These are phyloP conservation scores for Rhododendron molle DNA, from an alignment of 148 eudicot species.

Conservation along the genomic window DNA sequence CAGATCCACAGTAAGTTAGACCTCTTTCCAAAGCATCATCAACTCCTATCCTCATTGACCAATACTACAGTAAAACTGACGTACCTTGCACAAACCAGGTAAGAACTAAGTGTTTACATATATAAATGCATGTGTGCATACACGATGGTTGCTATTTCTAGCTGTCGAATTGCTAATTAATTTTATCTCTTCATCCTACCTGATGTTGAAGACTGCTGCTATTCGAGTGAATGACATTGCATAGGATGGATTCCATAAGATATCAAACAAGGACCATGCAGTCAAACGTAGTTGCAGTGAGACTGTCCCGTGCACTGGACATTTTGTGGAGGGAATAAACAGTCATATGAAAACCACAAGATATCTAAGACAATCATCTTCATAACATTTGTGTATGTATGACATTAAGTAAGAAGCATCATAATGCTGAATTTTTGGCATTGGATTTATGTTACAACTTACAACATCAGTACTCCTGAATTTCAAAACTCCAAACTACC, in stretches of 20 bases:
- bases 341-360: not conserved
- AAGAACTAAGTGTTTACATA: too few species aligned
- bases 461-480: not conserved
- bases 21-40: too few species aligned
- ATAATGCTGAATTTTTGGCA: not conserved
- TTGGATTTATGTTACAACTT: not conserved
- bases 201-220: slow-evolving; percentile 18
- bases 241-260: slow-evolving; percentile 24
- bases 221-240: slow-evolving; percentile 31
- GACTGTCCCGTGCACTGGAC: too few species aligned
- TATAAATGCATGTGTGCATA: too few species aligned
- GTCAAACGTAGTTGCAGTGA: slow-evolving; percentile 5
- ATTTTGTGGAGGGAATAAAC: too few species aligned
- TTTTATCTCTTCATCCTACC: too few species aligned
- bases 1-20: too few species aligned
- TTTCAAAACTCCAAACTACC: not conserved
- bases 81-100: too few species aligned
- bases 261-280: slow-evolving; percentile 17
- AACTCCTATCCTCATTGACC: too few species aligned
- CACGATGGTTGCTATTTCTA: too few species aligned
- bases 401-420: not conserved
- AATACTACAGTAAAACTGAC: too few species aligned
- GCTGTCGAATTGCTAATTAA: too few species aligned
- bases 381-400: not conserved
- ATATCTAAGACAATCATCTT: not conserved